Evolutionary conservation across 441 rosid species (phyloP), one percentile per base, ranked within the genome.

Genomic region (Corymbia calophylla): DNA sequence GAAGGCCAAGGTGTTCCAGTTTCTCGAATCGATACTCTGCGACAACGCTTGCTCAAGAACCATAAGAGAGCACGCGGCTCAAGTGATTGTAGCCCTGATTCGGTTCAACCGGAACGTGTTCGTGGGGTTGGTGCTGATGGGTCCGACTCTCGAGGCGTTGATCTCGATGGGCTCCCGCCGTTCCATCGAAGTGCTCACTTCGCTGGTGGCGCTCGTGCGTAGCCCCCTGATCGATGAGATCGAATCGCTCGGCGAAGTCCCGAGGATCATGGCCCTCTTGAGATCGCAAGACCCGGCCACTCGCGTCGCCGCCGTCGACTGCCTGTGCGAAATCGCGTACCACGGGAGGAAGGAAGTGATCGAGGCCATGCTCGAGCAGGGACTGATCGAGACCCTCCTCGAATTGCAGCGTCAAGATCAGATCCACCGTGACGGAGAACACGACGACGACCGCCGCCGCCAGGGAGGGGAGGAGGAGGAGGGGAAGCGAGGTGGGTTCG

Each of bases 91-190:
- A 48, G 91, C 91, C 49, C 89, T 95, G 64, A 94, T 94, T 55
- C 85, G 88, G 66, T 95, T 95, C 90, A 95, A 95, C 56, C 91
- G 92, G 86, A 91, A 95, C 85, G 96, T 95, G 73, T 95, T 94
- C 87, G 96, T 94, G 47, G 96, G 96, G 27, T 60, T 95, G 88
- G 94, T 95, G 89, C 87, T 95, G 35, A 95, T 95, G 97, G 96
- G 96, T 54, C 91, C 92, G 48, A 93, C 91, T 3, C 85, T 94
- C 90, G 90, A 90, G 29, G 92, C 94, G 16, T 55, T 95, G 53
- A 90, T 94, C 56, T 92, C 95, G 19, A 92, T 93, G 89, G 91
- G 93, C 39, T 92, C 95, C 21, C 86, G 73, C 53, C 56, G 91
- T 86, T 93, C 95, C 17, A 92, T 94, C 70, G 66, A 86, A 88